These are phyloP conservation scores for Claviceps capensis DNA, from an alignment of 2,329 filamentous ascomycete species.

Conservation along the genomic window DNA sequence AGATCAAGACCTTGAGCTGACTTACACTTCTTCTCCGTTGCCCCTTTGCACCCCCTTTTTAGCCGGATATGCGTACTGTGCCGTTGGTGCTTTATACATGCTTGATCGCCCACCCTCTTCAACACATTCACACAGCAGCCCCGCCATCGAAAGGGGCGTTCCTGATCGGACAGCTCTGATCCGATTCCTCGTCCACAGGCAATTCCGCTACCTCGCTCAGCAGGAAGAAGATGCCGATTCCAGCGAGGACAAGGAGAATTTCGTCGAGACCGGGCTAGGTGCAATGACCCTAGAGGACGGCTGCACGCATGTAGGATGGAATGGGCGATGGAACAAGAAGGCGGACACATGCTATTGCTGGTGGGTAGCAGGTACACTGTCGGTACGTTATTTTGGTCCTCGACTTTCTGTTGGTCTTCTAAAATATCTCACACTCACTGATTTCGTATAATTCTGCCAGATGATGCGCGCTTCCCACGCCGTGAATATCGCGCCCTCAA, in stretches of 20 bases:
- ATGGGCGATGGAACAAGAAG: constrained; percentile 80
- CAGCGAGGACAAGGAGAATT: constrained; percentile 29
- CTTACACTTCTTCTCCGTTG: neutral
- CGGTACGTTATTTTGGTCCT: constrained; percentile 16
- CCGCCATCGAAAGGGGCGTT: constrained; percentile 22
- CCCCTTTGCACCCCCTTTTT: neutral
- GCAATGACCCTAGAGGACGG: constrained; percentile 18
- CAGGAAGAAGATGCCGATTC: constrained; percentile 28
- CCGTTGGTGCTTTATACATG: constrained; percentile 62
- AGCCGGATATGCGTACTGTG: constrained; percentile 89
- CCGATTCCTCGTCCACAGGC: constrained; percentile 50
- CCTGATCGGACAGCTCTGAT: constrained; percentile 19
- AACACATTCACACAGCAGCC: constrained; percentile 4
- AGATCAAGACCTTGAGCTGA: no score
- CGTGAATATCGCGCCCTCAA: constrained; percentile 45
- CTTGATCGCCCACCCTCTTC: constrained; percentile 46
- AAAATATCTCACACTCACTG: neutral
- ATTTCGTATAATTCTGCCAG: constrained; percentile 17
- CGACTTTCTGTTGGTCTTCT: neutral
- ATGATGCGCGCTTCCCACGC: constrained; percentile 45
- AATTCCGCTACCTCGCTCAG: constrained; percentile 44
- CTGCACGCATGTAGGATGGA: constrained; percentile 56
- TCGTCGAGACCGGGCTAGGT: constrained; percentile 21
- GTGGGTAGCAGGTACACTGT: constrained; percentile 64
- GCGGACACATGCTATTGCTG: constrained; percentile 94